Evolutionary conservation across 2,329 filamentous ascomycete genomes (phyloP).

Genomic region (Aspergillus puulaauensis): DNA sequence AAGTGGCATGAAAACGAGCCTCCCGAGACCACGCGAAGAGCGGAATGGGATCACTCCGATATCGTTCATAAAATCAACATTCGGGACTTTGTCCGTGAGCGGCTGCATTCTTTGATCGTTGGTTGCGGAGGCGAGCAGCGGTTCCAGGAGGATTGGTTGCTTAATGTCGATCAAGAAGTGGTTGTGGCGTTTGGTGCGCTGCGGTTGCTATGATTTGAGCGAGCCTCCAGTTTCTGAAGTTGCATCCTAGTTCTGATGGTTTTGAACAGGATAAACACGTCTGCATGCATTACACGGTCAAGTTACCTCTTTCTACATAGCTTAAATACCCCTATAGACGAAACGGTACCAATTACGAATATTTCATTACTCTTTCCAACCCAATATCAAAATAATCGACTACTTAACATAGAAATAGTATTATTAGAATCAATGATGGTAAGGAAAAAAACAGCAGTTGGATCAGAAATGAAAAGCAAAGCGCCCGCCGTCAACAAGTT

Average conservation of each 20-base stretch:
- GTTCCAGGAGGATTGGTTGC: constrained; percentile 44
- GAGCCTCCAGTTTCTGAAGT: neutral
- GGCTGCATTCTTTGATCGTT: constrained; percentile 39
- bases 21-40: constrained; percentile 42
- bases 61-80: constrained; percentile 45
- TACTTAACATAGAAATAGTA: neutral
- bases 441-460: neutral
- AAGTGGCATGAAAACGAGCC: constrained; percentile 36
- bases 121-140: constrained; percentile 42
- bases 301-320: constrained; percentile 4
- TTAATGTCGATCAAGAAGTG: constrained; percentile 45
- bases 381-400: neutral
- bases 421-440: neutral
- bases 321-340: constrained; percentile 21
- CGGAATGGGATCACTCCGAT: constrained; percentile 42
- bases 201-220: constrained; percentile 29
- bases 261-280: neutral
- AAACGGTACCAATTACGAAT: neutral
- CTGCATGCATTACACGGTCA: neutral
- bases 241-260: neutral
- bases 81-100: constrained; percentile 44
- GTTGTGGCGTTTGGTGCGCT: constrained; percentile 40
- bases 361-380: neutral
- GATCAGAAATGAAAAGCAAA: neutral
- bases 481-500: neutral